A percentile compares a stretch with the other conserved stretches of the same genome.
Evolutionary conservation across 768 basidiomycete genomes (phyloP).

Genomic region (Tylopilus rubrobrunneus): DNA sequence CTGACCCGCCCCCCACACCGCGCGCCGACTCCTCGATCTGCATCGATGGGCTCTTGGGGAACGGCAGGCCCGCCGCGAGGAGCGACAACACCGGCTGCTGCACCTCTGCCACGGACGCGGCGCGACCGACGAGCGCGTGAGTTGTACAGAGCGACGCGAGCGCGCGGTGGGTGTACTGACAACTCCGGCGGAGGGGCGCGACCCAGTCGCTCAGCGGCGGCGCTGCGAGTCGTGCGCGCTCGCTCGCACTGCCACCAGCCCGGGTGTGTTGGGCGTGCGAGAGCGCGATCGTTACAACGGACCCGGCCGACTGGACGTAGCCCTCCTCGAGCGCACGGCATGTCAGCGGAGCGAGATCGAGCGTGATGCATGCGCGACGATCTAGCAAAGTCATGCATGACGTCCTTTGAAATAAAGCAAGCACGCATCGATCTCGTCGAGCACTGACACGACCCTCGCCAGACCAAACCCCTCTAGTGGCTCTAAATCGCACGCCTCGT

Average conservation of each 20-base stretch:
- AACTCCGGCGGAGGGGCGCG: conserved; percentile 50
- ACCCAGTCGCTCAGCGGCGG: conserved; percentile 35
- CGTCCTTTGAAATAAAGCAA: not conserved
- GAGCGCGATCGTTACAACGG: conserved; percentile 35
- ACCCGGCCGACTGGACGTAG: conserved; percentile 30
- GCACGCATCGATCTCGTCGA: conserved; percentile 32
- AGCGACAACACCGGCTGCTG: conserved; percentile 37
- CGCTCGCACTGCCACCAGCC: not conserved
- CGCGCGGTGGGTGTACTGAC: conserved; percentile 43
- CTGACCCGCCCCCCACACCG: conserved; percentile 22
- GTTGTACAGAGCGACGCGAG: conserved; percentile 34
- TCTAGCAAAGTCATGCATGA: conserved; percentile 12
- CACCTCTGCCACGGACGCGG: conserved; percentile 26
- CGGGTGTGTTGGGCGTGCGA: conserved; percentile 11
- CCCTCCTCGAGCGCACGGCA: conserved; percentile 37
- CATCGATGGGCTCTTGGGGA: conserved; percentile 73
- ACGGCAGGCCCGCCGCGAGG: conserved; percentile 45
- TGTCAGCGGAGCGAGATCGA: conserved; percentile 52
- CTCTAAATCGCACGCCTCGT: conserved; percentile 35
- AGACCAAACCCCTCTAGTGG: conserved; percentile 45
- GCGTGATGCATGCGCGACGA: conserved; percentile 31
- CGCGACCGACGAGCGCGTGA: conserved; percentile 24
- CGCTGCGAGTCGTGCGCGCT: not conserved
- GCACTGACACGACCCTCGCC: conserved; percentile 45
- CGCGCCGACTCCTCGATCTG: conserved; percentile 41